Percentiles rank a stretch among this genome's conserved stretches.
These are phyloP conservation scores for Aspergillus unguis DNA, from an alignment of 2,329 filamentous ascomycete species.

Conservation along the genomic window DNA sequence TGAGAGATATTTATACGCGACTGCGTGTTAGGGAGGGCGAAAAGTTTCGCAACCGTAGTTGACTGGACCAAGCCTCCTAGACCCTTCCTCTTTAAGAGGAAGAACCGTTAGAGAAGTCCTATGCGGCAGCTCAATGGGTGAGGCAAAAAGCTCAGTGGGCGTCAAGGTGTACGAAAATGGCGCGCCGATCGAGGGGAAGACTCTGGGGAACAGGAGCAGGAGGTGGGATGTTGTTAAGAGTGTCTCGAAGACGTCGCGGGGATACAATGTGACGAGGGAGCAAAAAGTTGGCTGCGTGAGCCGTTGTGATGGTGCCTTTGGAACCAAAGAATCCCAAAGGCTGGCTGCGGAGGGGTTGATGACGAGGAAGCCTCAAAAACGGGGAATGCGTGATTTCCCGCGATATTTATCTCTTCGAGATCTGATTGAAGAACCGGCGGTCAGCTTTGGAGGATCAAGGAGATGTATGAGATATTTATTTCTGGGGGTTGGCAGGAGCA, in stretches of 20 bases:
- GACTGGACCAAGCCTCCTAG: conserved; percentile 95
- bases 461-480: conserved; percentile 18
- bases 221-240: conserved; percentile 49
- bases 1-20: conserved; percentile 21
- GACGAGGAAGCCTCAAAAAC: conserved; percentile 10
- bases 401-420: conserved; percentile 12
- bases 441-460: conserved; percentile 11
- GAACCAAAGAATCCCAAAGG: conserved; percentile 38
- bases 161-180: conserved; percentile 37
- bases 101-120: conserved; percentile 97
- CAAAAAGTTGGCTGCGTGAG: conserved; percentile 32
- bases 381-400: conserved; percentile 14
- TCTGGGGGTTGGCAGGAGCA: conserved; percentile 5
- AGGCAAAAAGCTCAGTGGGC: conserved; percentile 51
- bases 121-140: conserved; percentile 95
- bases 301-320: conserved; percentile 43
- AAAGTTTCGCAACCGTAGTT: conserved; percentile 87
- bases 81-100: conserved; percentile 99
- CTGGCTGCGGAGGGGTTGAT: conserved; percentile 16
- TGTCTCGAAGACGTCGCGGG: conserved; percentile 41
- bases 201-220: conserved; percentile 33
- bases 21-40: conserved; percentile 82
- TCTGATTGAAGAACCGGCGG: conserved; percentile 12
- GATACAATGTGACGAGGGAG: conserved; percentile 44
- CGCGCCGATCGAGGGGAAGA: conserved; percentile 32